These are phyloP conservation scores for Tulasnella sp. DNA, from an alignment of 768 basidiomycete genomes.

Conservation along the genomic window DNA sequence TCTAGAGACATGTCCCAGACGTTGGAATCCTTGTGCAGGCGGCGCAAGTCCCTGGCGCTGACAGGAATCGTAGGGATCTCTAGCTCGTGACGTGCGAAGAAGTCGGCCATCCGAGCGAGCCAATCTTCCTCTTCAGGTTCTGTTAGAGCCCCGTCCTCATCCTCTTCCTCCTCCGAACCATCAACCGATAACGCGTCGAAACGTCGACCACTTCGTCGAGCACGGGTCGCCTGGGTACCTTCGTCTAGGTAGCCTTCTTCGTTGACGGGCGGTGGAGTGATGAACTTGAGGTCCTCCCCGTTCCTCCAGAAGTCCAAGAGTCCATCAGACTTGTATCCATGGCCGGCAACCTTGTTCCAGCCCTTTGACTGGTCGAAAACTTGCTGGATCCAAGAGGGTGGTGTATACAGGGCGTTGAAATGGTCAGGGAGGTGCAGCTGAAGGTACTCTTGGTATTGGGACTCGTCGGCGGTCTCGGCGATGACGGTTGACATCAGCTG, in stretches of 20 bases:
- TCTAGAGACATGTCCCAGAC: constrained; percentile 54
- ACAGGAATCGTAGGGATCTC: constrained; percentile 39
- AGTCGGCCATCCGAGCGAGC: neutral
- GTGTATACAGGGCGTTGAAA: constrained; percentile 42
- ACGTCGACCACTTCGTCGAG: neutral
- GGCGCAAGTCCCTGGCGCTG: constrained; percentile 39
- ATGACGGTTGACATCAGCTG: neutral
- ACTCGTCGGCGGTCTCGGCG: neutral
- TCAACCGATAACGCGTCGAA: neutral
- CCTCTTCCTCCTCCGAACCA: neutral
- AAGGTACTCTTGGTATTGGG: constrained; percentile 37
- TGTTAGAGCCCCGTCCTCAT: neutral
- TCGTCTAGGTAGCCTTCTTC: neutral
- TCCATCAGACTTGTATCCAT: neutral
- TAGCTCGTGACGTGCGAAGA: constrained; percentile 38
- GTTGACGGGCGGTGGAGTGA: neutral
- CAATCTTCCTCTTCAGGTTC: neutral
- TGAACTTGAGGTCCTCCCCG: neutral
- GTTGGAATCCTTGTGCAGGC: constrained; percentile 39
- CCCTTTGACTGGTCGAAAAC: constrained; percentile 32
- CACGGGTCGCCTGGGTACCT: neutral
- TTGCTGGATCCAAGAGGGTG: constrained; percentile 50
- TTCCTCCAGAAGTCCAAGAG: constrained; percentile 17
- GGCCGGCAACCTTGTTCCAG: constrained; percentile 34
- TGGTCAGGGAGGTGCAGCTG: constrained; percentile 50